phyloP scores from a whole-genome alignment of 2,329 filamentous ascomycete genomes.

The Xylaria sp. region DNA sequence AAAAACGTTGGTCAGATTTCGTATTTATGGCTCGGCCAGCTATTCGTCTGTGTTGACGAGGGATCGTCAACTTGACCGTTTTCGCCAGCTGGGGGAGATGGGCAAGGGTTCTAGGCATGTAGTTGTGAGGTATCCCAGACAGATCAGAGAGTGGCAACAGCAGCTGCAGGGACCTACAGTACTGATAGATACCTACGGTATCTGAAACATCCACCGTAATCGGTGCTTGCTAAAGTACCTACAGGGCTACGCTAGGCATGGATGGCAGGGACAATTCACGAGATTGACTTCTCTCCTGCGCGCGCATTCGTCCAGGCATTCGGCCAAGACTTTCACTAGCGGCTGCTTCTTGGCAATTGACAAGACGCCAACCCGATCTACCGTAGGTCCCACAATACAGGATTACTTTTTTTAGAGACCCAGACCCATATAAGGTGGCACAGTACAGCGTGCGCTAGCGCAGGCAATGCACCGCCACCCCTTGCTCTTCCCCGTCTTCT shows the following conservation, averaged over 20 bases:
- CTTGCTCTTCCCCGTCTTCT: conserved; percentile 12
- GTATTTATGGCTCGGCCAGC: conserved; percentile 22
- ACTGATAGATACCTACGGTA: not conserved
- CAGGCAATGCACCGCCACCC: conserved; percentile 29
- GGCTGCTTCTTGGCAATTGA: conserved; percentile 40
- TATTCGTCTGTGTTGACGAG: conserved; percentile 7
- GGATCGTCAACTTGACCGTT: conserved; percentile 12
- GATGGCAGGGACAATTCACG: not conserved
- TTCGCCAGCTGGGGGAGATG: not conserved
- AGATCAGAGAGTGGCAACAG: not conserved
- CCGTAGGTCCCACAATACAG: not conserved
- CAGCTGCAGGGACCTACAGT: not conserved
- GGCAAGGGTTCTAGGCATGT: not conserved
- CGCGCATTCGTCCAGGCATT: conserved; percentile 19
- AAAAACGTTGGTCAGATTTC: conserved; percentile 7
- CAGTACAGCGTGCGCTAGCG: conserved; percentile 34
- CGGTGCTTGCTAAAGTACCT: not conserved
- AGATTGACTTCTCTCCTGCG: not conserved
- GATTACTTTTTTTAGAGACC: conserved; percentile 46
- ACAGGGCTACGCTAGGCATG: not conserved
- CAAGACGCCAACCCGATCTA: conserved; percentile 38
- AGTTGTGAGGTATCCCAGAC: not conserved
- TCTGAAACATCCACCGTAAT: not conserved
- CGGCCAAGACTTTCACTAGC: conserved; percentile 25
- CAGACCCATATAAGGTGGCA: conserved; percentile 39